Conservation (phyloP, 495 filamentous ascomycete genomes). For the Penicillium parvum region DNA sequence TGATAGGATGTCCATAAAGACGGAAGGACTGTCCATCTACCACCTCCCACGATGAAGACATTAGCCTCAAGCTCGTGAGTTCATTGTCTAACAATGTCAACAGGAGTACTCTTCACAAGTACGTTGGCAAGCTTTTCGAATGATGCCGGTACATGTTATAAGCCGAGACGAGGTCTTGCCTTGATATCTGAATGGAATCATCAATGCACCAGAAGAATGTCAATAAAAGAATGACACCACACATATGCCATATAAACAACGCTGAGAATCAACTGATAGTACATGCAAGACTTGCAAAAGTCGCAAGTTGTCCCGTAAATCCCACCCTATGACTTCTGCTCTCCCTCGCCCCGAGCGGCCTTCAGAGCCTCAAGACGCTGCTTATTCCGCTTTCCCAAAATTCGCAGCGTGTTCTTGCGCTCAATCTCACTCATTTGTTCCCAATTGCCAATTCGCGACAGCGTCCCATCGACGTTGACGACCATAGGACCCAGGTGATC, state of each 20-base stretch:
- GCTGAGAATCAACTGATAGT: no score
- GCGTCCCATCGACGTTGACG: constrained; percentile 60
- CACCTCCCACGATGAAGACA: no score
- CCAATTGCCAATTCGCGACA: constrained; percentile 66
- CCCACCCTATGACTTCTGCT: not conserved
- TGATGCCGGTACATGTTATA: no score
- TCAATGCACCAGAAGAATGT: not conserved
- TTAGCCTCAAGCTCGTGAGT: no score
- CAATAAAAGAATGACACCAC: not conserved
- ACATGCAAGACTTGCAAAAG: not conserved
- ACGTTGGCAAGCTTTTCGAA: constrained; percentile 17
- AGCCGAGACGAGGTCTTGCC: no score
- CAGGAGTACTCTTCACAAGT: constrained; percentile 26
- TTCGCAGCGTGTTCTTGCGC: constrained; percentile 54
- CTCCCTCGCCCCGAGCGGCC: constrained; percentile 24
- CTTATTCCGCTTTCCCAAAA: constrained; percentile 62
- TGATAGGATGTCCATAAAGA: no score
- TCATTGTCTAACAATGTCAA: constrained; percentile 5
- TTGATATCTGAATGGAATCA: no score
- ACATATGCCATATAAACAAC: not conserved
- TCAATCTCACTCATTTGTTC: constrained; percentile 60
- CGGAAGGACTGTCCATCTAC: no score
- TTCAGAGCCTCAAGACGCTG: constrained; percentile 52
- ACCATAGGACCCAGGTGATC: constrained; percentile 64
- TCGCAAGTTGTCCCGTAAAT: not conserved